phyloP scores from a whole-genome alignment of 495 filamentous ascomycete species.

The Letharia columbiana region DNA sequence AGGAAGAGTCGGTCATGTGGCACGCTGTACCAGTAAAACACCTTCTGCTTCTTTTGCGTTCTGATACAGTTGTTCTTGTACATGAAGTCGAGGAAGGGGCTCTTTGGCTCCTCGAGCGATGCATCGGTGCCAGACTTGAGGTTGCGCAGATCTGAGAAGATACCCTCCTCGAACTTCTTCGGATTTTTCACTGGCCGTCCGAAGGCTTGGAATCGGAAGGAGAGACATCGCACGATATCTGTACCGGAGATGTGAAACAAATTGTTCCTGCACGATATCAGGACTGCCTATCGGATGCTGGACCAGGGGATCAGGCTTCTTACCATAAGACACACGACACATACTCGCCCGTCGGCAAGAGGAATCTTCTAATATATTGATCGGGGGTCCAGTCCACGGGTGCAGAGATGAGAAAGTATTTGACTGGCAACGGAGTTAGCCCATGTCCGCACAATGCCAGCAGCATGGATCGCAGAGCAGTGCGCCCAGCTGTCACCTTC shows the following conservation, averaged over 20 bases:
- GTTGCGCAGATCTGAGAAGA: constrained; percentile 97
- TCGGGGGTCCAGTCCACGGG: constrained; percentile 96
- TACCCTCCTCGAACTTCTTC: constrained; percentile 99
- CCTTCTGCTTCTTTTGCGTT: constrained; percentile 99
- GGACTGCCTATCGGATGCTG: constrained; percentile 21
- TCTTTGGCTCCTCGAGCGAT: constrained; percentile 98
- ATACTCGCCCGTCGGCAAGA: constrained; percentile 95
- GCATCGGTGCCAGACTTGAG: constrained; percentile 97
- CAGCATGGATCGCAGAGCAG: constrained; percentile 19
- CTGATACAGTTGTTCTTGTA: constrained; percentile 99
- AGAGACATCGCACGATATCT: constrained; percentile 95
- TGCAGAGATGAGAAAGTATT: constrained; percentile 98
- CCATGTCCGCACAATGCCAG: constrained; percentile 1
- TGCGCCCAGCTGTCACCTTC: neutral
- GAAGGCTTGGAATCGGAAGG: constrained; percentile 97
- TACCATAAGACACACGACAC: constrained; percentile 96
- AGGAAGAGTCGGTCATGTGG: constrained; percentile 96
- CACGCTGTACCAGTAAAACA: constrained; percentile 99
- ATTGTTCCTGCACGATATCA: constrained; percentile 65
- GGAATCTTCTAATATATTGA: constrained; percentile 91
- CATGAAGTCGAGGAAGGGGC: constrained; percentile 93
- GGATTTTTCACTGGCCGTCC: constrained; percentile 98
- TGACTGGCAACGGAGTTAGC: constrained; percentile 53
- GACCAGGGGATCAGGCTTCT: constrained; percentile 27
- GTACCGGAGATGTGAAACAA: constrained; percentile 98